A percentile compares a stretch with the other conserved stretches of the same genome.
phyloP scores from a whole-genome alignment of 495 filamentous ascomycete species.

The Pseudoneurospora amorphoporcata region DNA sequence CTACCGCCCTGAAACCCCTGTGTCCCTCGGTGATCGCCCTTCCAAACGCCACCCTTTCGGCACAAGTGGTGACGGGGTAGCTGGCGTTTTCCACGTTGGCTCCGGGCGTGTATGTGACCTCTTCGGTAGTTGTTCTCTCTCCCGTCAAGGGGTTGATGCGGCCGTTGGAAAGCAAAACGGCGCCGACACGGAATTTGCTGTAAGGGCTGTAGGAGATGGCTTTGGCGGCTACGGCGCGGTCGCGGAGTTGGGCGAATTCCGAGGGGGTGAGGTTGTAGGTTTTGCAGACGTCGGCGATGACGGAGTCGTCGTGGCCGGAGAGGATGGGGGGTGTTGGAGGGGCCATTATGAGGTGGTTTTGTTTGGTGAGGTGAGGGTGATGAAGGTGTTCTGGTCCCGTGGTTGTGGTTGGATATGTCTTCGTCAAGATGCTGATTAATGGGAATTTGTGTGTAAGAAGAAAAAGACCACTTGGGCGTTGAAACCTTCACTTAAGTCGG shows the following conservation, averaged over 20 bases:
- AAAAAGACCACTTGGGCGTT: not conserved
- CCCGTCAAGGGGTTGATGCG: constrained; percentile 26
- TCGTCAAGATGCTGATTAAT: not conserved
- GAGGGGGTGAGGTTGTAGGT: constrained; percentile 40
- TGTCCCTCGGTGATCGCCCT: constrained; percentile 68
- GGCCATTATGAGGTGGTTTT: constrained; percentile 1
- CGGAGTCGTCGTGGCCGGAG: constrained; percentile 14
- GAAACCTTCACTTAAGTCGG: not conserved
- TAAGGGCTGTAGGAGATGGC: constrained; percentile 83
- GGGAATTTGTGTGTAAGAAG: not conserved
- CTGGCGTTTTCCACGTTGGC: constrained; percentile 92
- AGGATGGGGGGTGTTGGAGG: constrained; percentile 5
- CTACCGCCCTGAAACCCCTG: constrained; percentile 65
- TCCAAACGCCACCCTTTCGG: constrained; percentile 78
- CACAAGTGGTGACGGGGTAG: constrained; percentile 88
- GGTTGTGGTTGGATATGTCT: not conserved
- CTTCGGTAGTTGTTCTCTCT: not conserved
- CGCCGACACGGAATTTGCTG: constrained; percentile 86
- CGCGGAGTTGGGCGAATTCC: constrained; percentile 52
- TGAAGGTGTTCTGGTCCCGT: not conserved
- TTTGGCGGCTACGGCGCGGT: constrained; percentile 55
- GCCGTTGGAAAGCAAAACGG: constrained; percentile 59
- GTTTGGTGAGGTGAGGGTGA: not conserved
- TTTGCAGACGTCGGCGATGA: constrained; percentile 22
- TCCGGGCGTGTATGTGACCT: constrained; percentile 38